A percentile compares a stretch with the other conserved stretches of the same genome.
These are phyloP conservation scores for Fragilaria radians DNA, from an alignment of 108 stramenopile species.

Conservation along the genomic window DNA sequence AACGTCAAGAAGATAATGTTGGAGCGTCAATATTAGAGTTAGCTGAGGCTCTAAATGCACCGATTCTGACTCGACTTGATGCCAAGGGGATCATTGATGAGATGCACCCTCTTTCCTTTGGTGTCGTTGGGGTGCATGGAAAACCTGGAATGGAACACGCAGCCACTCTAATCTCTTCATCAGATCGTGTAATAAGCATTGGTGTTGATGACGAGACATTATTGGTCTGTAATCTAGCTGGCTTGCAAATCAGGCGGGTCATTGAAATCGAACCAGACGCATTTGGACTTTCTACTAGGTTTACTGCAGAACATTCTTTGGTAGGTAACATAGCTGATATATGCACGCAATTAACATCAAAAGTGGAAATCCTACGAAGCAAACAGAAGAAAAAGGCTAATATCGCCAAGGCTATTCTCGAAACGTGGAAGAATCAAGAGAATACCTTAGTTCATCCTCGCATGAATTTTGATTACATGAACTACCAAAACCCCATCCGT, in stretches of 20 bases:
- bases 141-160: constrained; percentile 29
- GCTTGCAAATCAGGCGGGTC: constrained; percentile 23
- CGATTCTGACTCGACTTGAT: constrained; percentile 30
- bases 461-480: background rate
- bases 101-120: constrained; percentile 22
- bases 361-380: background rate
- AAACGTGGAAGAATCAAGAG: no score
- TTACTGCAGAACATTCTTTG: constrained; percentile 8
- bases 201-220: constrained; percentile 32
- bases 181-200: constrained; percentile 25
- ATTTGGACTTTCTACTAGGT: background rate
- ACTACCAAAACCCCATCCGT: background rate
- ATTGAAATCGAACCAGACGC: constrained; percentile 20
- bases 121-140: constrained; percentile 42
- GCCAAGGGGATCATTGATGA: constrained; percentile 40
- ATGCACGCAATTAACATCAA: background rate
- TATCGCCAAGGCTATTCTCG: background rate
- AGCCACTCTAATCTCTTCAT: constrained; percentile 16
- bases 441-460: no score
- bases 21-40: constrained; percentile 11
- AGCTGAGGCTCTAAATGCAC: constrained; percentile 27
- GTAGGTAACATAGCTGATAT: constrained; percentile 5
- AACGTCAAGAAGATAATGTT: background rate
- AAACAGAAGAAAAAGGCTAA: background rate
- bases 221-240: constrained; percentile 25